A percentile compares a stretch with the other conserved stretches of the same genome.
Conservation (phyloP, 371 early-diverging fungal species). For the Quaeritorhiza haematococci region DNA sequence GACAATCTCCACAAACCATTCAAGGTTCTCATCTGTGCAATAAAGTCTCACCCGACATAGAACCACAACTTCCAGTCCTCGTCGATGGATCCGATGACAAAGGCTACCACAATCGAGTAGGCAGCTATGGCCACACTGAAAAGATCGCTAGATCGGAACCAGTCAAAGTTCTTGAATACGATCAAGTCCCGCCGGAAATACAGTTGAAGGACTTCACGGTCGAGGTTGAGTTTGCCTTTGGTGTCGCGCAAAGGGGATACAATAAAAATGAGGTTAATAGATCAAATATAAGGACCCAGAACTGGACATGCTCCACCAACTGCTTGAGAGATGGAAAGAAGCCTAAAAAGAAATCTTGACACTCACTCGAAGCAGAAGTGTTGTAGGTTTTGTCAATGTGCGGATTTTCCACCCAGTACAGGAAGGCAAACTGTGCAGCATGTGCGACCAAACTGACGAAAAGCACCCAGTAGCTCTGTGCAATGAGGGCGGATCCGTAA, state of each 20-base stretch:
- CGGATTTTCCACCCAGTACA: conserved; percentile 90
- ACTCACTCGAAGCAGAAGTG: conserved; percentile 43
- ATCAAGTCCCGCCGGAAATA: conserved; percentile 84
- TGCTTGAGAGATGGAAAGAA: no score
- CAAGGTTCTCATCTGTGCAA: no score
- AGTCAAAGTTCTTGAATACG: conserved; percentile 84
- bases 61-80: conserved; percentile 27
- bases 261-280: no score
- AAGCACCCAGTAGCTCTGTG: conserved; percentile 76
- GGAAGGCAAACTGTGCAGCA: conserved; percentile 80
- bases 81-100: conserved; percentile 42
- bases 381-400: conserved; percentile 92
- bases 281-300: no score
- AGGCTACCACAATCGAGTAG: conserved; percentile 68
- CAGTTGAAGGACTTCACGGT: conserved; percentile 17
- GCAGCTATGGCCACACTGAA: conserved; percentile 65
- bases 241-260: no score
- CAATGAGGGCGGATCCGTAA: conserved; percentile 80
- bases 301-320: no score
- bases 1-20: conserved; percentile 34
- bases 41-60: conserved; percentile 28
- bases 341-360: not conserved
- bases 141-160: conserved; percentile 76
- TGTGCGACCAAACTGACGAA: conserved; percentile 87
- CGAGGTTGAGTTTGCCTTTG: no score